Evolutionary conservation across 352 stramenopile species (phyloP), one percentile per base, ranked within the genome.

Genomic region (Phytophthora boehmeriae): DNA sequence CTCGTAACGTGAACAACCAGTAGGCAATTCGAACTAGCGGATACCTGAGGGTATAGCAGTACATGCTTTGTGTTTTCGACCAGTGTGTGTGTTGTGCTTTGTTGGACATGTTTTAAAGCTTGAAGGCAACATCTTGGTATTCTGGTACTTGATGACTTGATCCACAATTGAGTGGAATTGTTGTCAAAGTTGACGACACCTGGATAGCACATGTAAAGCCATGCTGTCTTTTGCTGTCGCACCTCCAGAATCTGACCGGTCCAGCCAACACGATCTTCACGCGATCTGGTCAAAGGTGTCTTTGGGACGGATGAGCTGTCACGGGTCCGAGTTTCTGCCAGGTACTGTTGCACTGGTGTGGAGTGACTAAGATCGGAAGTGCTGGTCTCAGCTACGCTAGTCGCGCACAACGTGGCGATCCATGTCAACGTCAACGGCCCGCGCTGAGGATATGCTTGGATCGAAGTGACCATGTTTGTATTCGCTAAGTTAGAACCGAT

Each of bases 201-300:
- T n/a, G 25, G 25, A 6, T 30, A 8, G 25, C 3, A 30, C 25
- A 30, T 30, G 35, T 42, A 42, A 3, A 19, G n/a, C 13, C 35
- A 19, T 19, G 35, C n/a, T 16, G 3, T 42, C 13, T 3, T 42
- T 16, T 42, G 8, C 10, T 42, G 11, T 19, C 35, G n/a, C 13
- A 42, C 35, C 25, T 30, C 25, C 25, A 42, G 4, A 42, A 42
- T 19, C 13, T 42, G 35, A 42, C 14, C 34, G 34, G 4, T 39
- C 14, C 4, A 17, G 34, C 34, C 34, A 13, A 39, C 47, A 16
- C 27, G 39, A 44, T 20, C 39, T 69, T 65, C 62, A 70, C 62
- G 62, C 62, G 48, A 70, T 70, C 55, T 14, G 20, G n/a, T 5
- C 35, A 27, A 61, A 70, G 8, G 49, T 61, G 48, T 58, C 49